A percentile compares a stretch with the other conserved stretches of the same genome.
phyloP scores from a whole-genome alignment of 179 eudicot species.

The Beta macrorhiza region DNA sequence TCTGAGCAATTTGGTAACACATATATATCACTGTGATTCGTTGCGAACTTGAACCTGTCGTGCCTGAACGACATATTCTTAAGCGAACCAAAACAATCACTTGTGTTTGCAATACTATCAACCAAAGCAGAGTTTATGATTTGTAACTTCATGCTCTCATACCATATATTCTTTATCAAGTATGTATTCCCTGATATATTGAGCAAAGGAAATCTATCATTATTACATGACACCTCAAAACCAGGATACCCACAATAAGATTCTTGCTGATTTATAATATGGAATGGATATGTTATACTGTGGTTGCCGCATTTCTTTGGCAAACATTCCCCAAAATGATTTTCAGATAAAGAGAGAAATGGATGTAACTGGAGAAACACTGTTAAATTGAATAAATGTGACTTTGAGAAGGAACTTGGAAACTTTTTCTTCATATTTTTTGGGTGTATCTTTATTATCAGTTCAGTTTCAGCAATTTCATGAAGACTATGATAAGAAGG shows the following conservation, averaged over 20 bases:
- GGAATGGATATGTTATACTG: conserved; percentile 19
- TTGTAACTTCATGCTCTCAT: conserved; percentile 14
- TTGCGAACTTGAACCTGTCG: not conserved
- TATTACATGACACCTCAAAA: conserved; percentile 26
- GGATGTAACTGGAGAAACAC: conserved; percentile 15
- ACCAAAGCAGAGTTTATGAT: conserved; percentile 20
- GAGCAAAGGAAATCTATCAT: not conserved
- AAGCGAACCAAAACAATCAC: not conserved
- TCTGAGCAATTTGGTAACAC: conserved; percentile 19
- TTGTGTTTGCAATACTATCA: not conserved
- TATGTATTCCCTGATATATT: conserved; percentile 26
- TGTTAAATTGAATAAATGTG: conserved; percentile 12
- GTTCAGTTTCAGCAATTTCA: not conserved
- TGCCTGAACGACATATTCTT: conserved; percentile 11
- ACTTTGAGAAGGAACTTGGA: not conserved
- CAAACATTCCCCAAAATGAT: conserved; percentile 26
- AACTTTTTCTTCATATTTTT: conserved; percentile 3
- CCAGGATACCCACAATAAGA: conserved; percentile 35
- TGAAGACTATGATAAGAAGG: not conserved
- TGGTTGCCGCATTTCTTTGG: conserved; percentile 10
- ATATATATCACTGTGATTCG: not conserved
- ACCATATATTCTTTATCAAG: conserved; percentile 19
- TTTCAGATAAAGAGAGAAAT: not conserved
- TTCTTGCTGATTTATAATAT: conserved; percentile 11
- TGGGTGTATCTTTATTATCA: not conserved